Evolutionary conservation across 257 asterid genomes (phyloP).

Genomic region (Fraxinus pennsylvanica): DNA sequence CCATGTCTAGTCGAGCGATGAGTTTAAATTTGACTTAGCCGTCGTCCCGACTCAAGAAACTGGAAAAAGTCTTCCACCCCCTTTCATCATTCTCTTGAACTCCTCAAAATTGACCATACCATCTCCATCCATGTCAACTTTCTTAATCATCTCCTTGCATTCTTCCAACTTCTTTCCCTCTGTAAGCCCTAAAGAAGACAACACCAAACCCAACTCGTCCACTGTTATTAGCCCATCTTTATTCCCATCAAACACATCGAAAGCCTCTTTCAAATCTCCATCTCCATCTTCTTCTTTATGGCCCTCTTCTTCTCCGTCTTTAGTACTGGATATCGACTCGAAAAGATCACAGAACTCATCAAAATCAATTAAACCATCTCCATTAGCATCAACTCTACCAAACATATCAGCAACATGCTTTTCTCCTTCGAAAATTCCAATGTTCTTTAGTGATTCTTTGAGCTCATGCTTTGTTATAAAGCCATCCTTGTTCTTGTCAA

Average conservation of each 20-base stretch:
- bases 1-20: not conserved
- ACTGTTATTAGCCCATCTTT: constrained; percentile 73
- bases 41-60: constrained; percentile 32
- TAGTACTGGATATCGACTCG: constrained; percentile 35
- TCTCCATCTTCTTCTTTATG: constrained; percentile 24
- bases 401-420: constrained; percentile 70
- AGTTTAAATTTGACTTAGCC: not conserved
- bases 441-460: constrained; percentile 57
- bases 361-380: constrained; percentile 74
- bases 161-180: constrained; percentile 65
- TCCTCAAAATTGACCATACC: constrained; percentile 81
- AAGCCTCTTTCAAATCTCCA: constrained; percentile 64
- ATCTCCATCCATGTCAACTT: constrained; percentile 85
- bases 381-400: constrained; percentile 56
- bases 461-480: constrained; percentile 71
- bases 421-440: constrained; percentile 62
- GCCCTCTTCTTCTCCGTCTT: not conserved
- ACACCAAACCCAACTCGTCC: constrained; percentile 65
- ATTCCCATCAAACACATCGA: constrained; percentile 76
- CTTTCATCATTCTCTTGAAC: constrained; percentile 74
- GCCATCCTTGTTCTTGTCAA: constrained; percentile 82
- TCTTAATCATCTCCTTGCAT: constrained; percentile 75
- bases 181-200: constrained; percentile 61
- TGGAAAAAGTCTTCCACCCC: constrained; percentile 47
- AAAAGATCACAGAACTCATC: constrained; percentile 69